Conservation (phyloP, 768 basidiomycete genomes). For the Podaxis carcinomalis region DNA sequence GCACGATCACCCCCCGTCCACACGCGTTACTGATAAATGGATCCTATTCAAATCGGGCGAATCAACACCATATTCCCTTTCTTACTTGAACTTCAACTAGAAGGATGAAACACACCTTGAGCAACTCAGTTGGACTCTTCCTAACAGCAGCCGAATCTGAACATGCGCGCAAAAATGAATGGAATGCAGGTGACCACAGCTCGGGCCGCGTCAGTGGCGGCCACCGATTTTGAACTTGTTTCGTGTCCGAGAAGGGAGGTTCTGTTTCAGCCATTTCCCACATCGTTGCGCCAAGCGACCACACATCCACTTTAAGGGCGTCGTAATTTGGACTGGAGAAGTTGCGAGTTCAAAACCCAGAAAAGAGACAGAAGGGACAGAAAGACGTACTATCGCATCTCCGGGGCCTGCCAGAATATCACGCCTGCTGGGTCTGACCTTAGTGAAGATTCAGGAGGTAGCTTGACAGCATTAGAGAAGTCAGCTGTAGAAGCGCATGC, state of each 20-base stretch:
- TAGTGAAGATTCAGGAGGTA: conserved; percentile 46
- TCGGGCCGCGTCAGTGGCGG: conserved; percentile 57
- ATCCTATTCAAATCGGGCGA: conserved; percentile 32
- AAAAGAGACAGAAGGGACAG: background rate
- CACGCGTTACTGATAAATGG: conserved; percentile 66
- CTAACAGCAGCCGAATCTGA: conserved; percentile 55
- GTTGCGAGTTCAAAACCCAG: background rate
- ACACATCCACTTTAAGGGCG: conserved; percentile 70
- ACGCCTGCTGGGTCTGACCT: conserved; percentile 64
- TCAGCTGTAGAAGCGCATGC: conserved; percentile 87
- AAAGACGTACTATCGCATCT: conserved; percentile 59
- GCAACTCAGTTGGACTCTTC: conserved; percentile 52
- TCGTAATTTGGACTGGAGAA: conserved; percentile 59
- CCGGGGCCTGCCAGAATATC: conserved; percentile 83
- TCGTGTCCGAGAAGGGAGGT: conserved; percentile 65
- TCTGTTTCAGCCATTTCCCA: conserved; percentile 79
- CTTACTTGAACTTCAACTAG: background rate
- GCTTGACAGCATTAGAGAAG: conserved; percentile 72
- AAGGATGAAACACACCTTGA: conserved; percentile 42
- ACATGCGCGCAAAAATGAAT: conserved; percentile 67
- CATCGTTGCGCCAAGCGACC: conserved; percentile 79
- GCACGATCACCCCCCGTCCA: conserved; percentile 61
- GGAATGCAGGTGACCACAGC: conserved; percentile 62
- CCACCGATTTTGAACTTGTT: conserved; percentile 58
- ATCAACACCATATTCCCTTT: background rate